Evolutionary conservation across 306 rosid species (phyloP).

Genomic region (Sindora glabra): DNA sequence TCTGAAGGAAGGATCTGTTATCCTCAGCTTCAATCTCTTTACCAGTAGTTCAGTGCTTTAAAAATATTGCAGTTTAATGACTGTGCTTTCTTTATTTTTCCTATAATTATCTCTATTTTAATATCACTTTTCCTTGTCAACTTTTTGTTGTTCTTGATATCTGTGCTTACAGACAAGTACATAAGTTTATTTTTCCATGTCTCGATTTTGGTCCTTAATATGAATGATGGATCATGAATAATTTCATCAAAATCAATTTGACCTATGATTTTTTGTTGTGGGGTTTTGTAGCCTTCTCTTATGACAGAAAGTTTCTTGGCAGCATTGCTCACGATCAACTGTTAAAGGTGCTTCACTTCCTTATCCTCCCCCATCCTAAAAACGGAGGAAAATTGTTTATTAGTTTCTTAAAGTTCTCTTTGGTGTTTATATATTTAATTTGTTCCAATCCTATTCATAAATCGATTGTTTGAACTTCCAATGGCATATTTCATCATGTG

Average conservation of each 20-base stretch:
- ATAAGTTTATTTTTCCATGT: not conserved
- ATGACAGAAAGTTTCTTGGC: constrained; percentile 69
- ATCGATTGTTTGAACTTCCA: not conserved
- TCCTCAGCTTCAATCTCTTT: not conserved
- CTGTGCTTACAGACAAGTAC: not conserved
- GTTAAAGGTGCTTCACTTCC: constrained; percentile 57
- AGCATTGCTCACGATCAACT: constrained; percentile 72
- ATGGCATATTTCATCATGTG: not conserved
- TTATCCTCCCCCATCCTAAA: not conserved
- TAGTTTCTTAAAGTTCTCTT: no score
- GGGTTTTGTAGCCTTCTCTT: constrained; percentile 60
- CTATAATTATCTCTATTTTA: no score
- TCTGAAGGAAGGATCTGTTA: not conserved
- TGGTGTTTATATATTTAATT: not conserved
- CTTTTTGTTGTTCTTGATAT: not conserved
- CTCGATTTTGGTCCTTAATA: not conserved
- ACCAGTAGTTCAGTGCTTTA: not conserved
- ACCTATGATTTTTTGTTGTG: constrained; percentile 15
- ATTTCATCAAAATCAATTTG: constrained; percentile 2
- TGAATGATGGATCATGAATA: not conserved
- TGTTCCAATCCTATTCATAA: not conserved
- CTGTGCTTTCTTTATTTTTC: not conserved
- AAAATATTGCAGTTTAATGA: not conserved
- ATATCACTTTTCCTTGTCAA: no score
- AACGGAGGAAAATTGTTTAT: not conserved